A percentile compares a stretch with the other conserved stretches of the same genome.
phyloP scores from a whole-genome alignment of 2,329 filamentous ascomycete species.

The Gaeumannomyces sp. region DNA sequence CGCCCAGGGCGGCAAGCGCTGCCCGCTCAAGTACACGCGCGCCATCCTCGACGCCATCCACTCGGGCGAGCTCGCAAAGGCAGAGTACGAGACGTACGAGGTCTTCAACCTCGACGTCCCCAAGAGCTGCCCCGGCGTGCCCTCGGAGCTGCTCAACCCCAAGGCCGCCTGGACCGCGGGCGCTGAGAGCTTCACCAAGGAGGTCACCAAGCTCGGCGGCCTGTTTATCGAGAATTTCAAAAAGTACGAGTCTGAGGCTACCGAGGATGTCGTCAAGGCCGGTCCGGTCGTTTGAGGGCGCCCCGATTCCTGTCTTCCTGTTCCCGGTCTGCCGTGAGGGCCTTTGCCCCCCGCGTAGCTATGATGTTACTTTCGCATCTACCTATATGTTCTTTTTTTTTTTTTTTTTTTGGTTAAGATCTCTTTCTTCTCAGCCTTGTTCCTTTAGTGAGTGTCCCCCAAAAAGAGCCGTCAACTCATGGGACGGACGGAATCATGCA shows the following conservation, averaged over 20 bases:
- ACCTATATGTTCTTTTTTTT: slow-evolving; percentile 6
- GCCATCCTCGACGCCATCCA: slow-evolving; percentile 98
- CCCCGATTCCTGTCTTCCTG: not conserved
- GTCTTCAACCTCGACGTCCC: slow-evolving; percentile 97
- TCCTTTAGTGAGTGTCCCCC: not conserved
- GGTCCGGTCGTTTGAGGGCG: slow-evolving; percentile 38
- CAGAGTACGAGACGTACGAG: slow-evolving; percentile 90
- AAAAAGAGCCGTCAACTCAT: slow-evolving; percentile 1
- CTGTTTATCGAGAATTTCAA: slow-evolving; percentile 97
- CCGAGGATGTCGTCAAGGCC: slow-evolving; percentile 68
- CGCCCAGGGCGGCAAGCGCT: slow-evolving; percentile 88
- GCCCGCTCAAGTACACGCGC: slow-evolving; percentile 97
- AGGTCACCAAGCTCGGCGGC: slow-evolving; percentile 83
- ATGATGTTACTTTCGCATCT: not conserved
- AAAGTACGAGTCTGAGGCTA: slow-evolving; percentile 85
- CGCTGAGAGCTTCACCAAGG: slow-evolving; percentile 71
- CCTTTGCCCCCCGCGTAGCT: not conserved
- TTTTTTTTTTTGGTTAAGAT: slow-evolving; percentile 1
- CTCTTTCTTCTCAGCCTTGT: not conserved
- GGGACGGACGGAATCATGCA: not conserved
- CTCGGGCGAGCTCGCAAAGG: slow-evolving; percentile 88
- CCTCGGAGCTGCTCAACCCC: slow-evolving; percentile 89
- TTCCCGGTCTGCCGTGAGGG: not conserved
- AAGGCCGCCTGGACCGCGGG: slow-evolving; percentile 86
- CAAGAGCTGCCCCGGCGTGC: slow-evolving; percentile 82